Evolutionary conservation across 2,329 filamentous ascomycete species (phyloP).

Genomic region (Tolypocladium ophioglossoides): DNA sequence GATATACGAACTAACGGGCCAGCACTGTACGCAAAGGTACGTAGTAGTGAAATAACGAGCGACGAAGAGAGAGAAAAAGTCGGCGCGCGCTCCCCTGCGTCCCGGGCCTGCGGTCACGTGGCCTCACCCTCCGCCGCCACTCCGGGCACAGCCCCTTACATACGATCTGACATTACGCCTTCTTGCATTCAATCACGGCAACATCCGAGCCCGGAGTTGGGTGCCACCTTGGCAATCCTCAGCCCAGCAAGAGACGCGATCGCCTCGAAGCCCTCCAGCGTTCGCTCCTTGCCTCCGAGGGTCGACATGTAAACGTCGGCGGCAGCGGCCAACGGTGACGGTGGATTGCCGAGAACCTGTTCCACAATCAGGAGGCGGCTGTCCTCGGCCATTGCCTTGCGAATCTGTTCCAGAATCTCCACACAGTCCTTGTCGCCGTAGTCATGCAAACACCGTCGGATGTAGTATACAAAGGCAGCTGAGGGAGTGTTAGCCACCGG

Average conservation of each 20-base stretch:
- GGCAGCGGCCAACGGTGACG: constrained; percentile 11
- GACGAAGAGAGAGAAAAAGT: no score
- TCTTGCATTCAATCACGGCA: constrained; percentile 11
- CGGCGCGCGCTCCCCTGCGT: no score
- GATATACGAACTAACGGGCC: no score
- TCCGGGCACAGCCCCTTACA: no score
- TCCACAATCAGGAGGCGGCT: constrained; percentile 23
- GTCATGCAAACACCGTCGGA: constrained; percentile 25
- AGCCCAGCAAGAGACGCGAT: constrained; percentile 15
- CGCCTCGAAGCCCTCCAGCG: constrained; percentile 12
- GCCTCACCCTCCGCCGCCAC: no score
- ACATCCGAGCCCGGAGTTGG: constrained; percentile 2
- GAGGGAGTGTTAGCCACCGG: background rate
- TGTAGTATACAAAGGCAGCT: constrained; percentile 26
- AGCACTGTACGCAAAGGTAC: no score
- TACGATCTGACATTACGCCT: background rate
- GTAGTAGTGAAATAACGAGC: no score
- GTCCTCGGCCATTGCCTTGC: constrained; percentile 17
- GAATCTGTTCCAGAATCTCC: constrained; percentile 18
- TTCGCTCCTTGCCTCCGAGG: constrained; percentile 22
- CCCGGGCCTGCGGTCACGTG: no score
- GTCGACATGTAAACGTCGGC: constrained; percentile 21
- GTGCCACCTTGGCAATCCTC: constrained; percentile 12
- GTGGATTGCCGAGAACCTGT: constrained; percentile 16
- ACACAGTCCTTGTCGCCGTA: constrained; percentile 21